Percentiles rank a stretch among this genome's conserved stretches.
Conservation (phyloP, 1,284 basidiomycete genomes). For the Leccinum pachyderme region DNA sequence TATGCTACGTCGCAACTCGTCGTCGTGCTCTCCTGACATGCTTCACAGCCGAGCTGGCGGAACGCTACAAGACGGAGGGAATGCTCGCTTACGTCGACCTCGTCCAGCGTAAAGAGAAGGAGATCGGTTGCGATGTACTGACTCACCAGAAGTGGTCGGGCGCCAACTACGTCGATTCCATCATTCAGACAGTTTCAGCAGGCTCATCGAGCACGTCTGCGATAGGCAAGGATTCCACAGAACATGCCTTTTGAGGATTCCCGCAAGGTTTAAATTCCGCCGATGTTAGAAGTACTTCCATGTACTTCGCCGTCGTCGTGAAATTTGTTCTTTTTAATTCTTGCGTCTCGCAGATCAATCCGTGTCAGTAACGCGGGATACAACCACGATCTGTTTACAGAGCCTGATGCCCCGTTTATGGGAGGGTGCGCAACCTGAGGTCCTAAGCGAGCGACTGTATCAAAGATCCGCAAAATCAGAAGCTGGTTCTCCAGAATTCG, state of each 20-base stretch:
- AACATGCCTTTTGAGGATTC: constrained; percentile 63
- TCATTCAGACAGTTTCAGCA: constrained; percentile 74
- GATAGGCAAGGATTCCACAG: constrained; percentile 83
- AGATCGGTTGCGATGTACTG: constrained; percentile 89
- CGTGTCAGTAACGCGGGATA: constrained; percentile 5
- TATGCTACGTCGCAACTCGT: constrained; percentile 30
- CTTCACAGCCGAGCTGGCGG: constrained; percentile 66
- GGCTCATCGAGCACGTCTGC: constrained; percentile 83
- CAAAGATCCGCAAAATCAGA: constrained; percentile 1
- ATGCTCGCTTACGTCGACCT: constrained; percentile 88
- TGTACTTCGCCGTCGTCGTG: neutral
- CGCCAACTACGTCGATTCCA: constrained; percentile 83
- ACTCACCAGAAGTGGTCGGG: constrained; percentile 94
- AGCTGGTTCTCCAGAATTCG: constrained; percentile 1
- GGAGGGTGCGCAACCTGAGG: neutral
- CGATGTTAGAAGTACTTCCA: constrained; percentile 6
- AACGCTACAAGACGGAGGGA: constrained; percentile 76
- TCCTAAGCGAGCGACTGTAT: neutral
- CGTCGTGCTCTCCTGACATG: constrained; percentile 2
- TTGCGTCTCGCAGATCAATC: constrained; percentile 6
- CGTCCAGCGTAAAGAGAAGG: constrained; percentile 85
- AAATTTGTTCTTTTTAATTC: constrained; percentile 2
- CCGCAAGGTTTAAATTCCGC: constrained; percentile 8
- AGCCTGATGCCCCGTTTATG: constrained; percentile 4
- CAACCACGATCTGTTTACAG: constrained; percentile 16